Percentiles rank a stretch among this genome's conserved stretches.
Conservation (phyloP, 768 basidiomycete genomes). For the Brasilioporus rufonigricans region DNA sequence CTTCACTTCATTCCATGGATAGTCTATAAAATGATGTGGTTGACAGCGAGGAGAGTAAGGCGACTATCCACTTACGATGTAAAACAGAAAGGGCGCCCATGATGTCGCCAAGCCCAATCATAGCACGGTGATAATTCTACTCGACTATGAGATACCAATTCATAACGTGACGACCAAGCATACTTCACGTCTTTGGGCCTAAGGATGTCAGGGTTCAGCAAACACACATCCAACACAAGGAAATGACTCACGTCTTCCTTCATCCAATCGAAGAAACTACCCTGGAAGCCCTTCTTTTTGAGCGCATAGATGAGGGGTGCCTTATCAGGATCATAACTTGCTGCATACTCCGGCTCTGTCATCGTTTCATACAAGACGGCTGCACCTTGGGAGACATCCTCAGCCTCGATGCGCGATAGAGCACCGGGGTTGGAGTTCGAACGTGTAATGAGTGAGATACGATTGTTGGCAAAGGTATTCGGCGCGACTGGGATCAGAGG, state of each 20-base stretch:
- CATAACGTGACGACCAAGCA: neutral
- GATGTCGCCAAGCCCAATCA: slow-evolving; percentile 19
- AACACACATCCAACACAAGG: neutral
- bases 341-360: slow-evolving; percentile 24
- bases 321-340: slow-evolving; percentile 21
- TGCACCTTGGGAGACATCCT: slow-evolving; percentile 14
- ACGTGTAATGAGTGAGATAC: slow-evolving; percentile 29
- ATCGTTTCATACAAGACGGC: slow-evolving; percentile 23
- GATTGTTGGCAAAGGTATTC: slow-evolving; percentile 33
- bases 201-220: neutral
- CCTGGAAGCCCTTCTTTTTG: slow-evolving; percentile 14
- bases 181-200: slow-evolving; percentile 20
- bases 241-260: slow-evolving; percentile 16
- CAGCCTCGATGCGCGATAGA: slow-evolving; percentile 4
- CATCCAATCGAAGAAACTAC: slow-evolving; percentile 24
- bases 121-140: slow-evolving; percentile 24
- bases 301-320: slow-evolving; percentile 22
- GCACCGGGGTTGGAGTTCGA: slow-evolving; percentile 11
- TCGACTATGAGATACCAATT: neutral
- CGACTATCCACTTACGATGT: slow-evolving; percentile 14
- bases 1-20: slow-evolving; percentile 25
- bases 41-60: neutral
- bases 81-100: slow-evolving; percentile 25
- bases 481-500: slow-evolving; percentile 17
- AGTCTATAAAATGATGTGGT: slow-evolving; percentile 11